Evolutionary conservation across 805 yeast genomes (phyloP).

Genomic region (Metschnikowia lachancei): DNA sequence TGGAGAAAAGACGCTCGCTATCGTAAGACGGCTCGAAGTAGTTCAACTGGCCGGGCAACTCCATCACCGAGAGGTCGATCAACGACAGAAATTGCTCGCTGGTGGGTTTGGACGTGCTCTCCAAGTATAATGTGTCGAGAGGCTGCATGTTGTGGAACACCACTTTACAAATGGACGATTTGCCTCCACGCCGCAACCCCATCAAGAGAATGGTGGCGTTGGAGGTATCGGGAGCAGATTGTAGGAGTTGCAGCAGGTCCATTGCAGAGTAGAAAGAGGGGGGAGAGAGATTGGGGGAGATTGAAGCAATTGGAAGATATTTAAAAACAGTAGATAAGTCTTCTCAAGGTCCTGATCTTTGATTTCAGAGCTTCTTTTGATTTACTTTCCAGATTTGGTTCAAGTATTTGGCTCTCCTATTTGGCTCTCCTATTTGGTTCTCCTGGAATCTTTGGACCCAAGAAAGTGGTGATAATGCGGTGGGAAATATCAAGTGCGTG

Average conservation of each 20-base stretch:
- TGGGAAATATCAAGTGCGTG: too few relatives aligned
- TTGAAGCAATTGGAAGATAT: background rate
- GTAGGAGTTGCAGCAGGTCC: conserved; percentile 9
- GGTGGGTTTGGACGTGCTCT: conserved; percentile 86
- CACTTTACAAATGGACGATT: conserved; percentile 92
- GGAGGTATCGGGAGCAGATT: conserved; percentile 22
- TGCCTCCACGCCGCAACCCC: conserved; percentile 91
- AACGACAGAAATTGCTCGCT: conserved; percentile 79
- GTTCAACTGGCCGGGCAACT: conserved; percentile 90
- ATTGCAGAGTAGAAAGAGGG: too few relatives aligned
- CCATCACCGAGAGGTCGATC: conserved; percentile 86
- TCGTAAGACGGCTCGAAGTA: conserved; percentile 84
- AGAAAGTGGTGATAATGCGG: too few relatives aligned
- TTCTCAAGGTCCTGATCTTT: too few relatives aligned
- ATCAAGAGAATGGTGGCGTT: conserved; percentile 81
- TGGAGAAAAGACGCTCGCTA: conserved; percentile 69
- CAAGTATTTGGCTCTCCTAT: too few relatives aligned
- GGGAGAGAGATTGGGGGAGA: too few relatives aligned
- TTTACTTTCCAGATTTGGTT: too few relatives aligned
- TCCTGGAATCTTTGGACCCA: too few relatives aligned
- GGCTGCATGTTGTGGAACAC: conserved; percentile 97
- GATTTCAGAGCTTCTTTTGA: too few relatives aligned
- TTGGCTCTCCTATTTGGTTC: too few relatives aligned
- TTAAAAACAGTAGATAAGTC: background rate
- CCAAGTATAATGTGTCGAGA: conserved; percentile 83